A percentile compares a stretch with the other conserved stretches of the same genome.
These are phyloP conservation scores for Chiua sp. DNA, from an alignment of 1,284 basidiomycete genomes.

Conservation along the genomic window DNA sequence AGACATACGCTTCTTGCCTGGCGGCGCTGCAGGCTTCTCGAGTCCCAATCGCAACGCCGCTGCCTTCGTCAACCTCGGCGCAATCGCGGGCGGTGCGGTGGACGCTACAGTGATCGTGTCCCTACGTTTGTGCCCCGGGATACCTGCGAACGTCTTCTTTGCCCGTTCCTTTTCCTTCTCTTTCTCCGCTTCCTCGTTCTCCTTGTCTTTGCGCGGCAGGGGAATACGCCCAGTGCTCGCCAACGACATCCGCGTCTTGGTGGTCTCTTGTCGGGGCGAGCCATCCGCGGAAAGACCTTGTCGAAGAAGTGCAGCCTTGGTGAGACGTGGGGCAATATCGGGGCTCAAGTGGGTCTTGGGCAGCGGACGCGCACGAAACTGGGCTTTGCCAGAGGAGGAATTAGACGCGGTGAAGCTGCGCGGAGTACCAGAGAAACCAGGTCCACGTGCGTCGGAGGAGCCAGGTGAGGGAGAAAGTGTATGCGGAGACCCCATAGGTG, in stretches of 20 bases:
- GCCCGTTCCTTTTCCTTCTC: constrained; percentile 63
- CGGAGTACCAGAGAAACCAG: constrained; percentile 22
- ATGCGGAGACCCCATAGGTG: constrained; percentile 49
- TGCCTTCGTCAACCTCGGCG: constrained; percentile 76
- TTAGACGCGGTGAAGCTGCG: constrained; percentile 22
- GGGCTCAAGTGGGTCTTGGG: constrained; percentile 66
- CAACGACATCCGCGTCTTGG: constrained; percentile 37
- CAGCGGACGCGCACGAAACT: constrained; percentile 75
- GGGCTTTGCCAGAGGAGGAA: constrained; percentile 47
- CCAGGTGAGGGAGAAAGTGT: constrained; percentile 48
- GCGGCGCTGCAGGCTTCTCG: constrained; percentile 40
- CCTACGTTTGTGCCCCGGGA: constrained; percentile 78
- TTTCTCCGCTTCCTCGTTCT: constrained; percentile 38
- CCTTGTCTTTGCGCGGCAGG: constrained; percentile 29
- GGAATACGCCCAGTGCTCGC: constrained; percentile 39
- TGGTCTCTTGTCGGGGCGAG: constrained; percentile 26
- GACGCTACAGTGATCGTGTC: constrained; percentile 72
- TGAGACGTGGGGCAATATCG: constrained; percentile 77
- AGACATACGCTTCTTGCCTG: constrained; percentile 36
- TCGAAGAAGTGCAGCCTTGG: constrained; percentile 78
- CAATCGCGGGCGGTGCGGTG: constrained; percentile 71
- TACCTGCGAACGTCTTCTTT: constrained; percentile 69
- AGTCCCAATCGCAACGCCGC: constrained; percentile 69
- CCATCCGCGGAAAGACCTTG: constrained; percentile 52
- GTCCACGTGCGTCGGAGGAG: constrained; percentile 36